These are phyloP conservation scores for Pezicula rhizophila DNA, from an alignment of 2,329 filamentous ascomycete species.

Conservation along the genomic window DNA sequence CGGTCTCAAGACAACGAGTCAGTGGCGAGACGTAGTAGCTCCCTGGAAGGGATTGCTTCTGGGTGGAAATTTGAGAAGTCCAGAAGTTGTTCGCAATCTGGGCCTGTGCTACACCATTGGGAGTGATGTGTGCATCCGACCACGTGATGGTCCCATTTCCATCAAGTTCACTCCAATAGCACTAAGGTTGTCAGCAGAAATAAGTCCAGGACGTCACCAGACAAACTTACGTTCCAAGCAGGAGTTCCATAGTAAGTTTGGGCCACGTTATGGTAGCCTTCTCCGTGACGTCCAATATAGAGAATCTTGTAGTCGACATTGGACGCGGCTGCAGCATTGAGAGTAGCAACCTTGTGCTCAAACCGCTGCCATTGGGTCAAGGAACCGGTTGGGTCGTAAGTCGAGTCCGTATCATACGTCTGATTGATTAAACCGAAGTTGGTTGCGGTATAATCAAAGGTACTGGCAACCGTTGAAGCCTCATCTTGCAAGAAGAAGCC, in stretches of 20 bases:
- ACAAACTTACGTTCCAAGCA: conserved; percentile 55
- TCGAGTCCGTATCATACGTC: conserved; percentile 50
- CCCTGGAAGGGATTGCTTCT: conserved; percentile 55
- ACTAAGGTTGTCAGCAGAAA: conserved; percentile 28
- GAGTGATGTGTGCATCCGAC: conserved; percentile 58
- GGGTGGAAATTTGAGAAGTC: conserved; percentile 41
- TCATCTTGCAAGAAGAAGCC: conserved; percentile 63
- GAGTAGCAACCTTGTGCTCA: conserved; percentile 44
- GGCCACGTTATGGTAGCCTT: conserved; percentile 59
- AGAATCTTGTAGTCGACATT: conserved; percentile 58
- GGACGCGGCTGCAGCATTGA: conserved; percentile 42
- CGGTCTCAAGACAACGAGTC: conserved; percentile 56
- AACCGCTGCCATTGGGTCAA: conserved; percentile 63
- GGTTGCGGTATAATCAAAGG: conserved; percentile 55
- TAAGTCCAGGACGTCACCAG: background rate
- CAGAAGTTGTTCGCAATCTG: conserved; percentile 54
- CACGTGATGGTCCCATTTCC: conserved; percentile 58
- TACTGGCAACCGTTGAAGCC: conserved; percentile 43
- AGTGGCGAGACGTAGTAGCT: conserved; percentile 62
- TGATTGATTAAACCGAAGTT: conserved; percentile 64
- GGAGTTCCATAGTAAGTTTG: conserved; percentile 62
- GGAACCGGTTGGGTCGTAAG: conserved; percentile 26
- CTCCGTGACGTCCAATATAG: conserved; percentile 59
- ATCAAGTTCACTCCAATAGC: conserved; percentile 60
- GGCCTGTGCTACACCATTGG: conserved; percentile 50